phyloP scores from a whole-genome alignment of 768 basidiomycete genomes.

The Russula compacta region DNA sequence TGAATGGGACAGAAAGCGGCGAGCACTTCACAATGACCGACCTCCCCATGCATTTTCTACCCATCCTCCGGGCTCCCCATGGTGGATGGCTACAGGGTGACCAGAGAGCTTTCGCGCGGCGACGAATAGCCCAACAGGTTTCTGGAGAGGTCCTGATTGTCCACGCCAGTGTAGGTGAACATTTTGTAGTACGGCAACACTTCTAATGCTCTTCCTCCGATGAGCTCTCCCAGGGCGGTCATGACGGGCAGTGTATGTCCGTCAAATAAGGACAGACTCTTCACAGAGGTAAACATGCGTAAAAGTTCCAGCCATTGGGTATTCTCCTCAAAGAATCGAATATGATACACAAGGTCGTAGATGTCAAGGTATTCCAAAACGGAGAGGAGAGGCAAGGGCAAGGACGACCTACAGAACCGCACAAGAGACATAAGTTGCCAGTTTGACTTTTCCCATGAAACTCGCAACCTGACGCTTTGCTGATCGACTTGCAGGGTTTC shows the following conservation, averaged over 20 bases:
- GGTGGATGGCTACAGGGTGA: neutral
- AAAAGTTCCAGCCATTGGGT: neutral
- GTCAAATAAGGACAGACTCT: neutral
- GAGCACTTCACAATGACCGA: too few relatives aligned
- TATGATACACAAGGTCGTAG: too few relatives aligned
- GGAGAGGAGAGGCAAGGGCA: neutral
- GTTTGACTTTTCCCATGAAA: neutral
- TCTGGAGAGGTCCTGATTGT: neutral
- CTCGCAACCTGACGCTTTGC: neutral
- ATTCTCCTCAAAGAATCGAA: neutral
- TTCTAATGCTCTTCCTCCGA: neutral
- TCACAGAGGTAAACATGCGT: neutral
- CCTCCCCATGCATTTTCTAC: too few relatives aligned
- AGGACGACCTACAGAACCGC: neutral
- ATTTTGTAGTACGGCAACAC: neutral
- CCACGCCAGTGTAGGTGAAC: neutral
- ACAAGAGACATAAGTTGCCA: neutral
- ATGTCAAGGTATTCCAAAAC: neutral
- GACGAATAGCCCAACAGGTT: neutral
- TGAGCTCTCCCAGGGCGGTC: neutral
- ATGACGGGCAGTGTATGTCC: neutral
- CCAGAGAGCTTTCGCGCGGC: neutral
- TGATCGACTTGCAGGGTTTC: too few relatives aligned
- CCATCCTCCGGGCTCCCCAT: neutral
- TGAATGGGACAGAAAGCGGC: too few relatives aligned